Evolutionary conservation across 2,329 filamentous ascomycete species (phyloP).

Genomic region (Ramularia endophylla): DNA sequence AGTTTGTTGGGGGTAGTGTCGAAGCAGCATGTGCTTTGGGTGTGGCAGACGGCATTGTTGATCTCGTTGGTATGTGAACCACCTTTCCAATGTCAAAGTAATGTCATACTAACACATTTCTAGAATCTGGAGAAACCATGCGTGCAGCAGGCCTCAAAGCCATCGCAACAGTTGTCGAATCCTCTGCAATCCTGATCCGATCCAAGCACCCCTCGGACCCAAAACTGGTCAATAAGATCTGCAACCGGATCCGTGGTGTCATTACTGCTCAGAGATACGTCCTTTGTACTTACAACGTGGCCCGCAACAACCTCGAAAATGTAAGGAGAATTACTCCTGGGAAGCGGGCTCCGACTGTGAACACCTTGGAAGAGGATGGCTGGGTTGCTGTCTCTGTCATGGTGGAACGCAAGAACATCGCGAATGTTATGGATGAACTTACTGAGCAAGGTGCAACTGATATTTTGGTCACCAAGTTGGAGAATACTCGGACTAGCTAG

Average conservation of each 20-base stretch:
- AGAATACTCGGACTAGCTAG: constrained; percentile 60
- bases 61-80: constrained; percentile 76
- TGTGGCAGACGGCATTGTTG: constrained; percentile 94
- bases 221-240: constrained; percentile 75
- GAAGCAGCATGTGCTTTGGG: constrained; percentile 94
- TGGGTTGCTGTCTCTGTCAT: constrained; percentile 96
- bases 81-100: neutral
- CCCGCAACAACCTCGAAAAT: constrained; percentile 58
- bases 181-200: constrained; percentile 85
- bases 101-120: constrained; percentile 1
- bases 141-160: constrained; percentile 87
- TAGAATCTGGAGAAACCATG: constrained; percentile 98
- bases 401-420: constrained; percentile 84
- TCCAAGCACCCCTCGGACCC: constrained; percentile 76
- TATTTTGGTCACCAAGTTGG: constrained; percentile 78
- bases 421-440: constrained; percentile 79
- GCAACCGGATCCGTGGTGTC: constrained; percentile 81
- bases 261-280: constrained; percentile 94
- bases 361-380: constrained; percentile 75
- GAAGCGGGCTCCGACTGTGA: constrained; percentile 88
- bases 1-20: constrained; percentile 92
- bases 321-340: constrained; percentile 81
- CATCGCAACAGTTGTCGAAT: constrained; percentile 88
- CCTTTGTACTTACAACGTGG: constrained; percentile 93
- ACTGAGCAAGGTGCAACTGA: constrained; percentile 71